phyloP scores from a whole-genome alignment of 1,139 yeast genomes.

The Debaryomyces sp. region DNA sequence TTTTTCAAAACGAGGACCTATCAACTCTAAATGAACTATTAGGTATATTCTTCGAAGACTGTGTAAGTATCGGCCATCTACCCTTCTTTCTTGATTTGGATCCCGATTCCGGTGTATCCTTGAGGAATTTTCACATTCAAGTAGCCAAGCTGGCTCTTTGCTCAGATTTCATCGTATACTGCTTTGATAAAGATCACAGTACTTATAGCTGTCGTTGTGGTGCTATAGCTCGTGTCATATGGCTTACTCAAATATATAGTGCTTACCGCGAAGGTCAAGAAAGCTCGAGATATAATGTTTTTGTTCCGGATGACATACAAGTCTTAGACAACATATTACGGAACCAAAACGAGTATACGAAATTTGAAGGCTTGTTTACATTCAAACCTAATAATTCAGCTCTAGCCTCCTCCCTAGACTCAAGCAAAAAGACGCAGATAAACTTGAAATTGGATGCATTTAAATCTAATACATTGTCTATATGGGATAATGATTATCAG shows the following conservation, averaged over 20 bases:
- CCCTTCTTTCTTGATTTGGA: constrained; percentile 61
- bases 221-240: constrained; percentile 51
- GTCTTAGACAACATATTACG: not conserved
- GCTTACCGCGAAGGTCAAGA: constrained; percentile 17
- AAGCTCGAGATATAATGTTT: constrained; percentile 18
- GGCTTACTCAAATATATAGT: constrained; percentile 54
- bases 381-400: constrained; percentile 4
- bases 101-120: constrained; percentile 68
- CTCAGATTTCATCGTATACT: constrained; percentile 70
- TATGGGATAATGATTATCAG: constrained; percentile 73
- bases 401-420: constrained; percentile 6
- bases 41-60: constrained; percentile 42
- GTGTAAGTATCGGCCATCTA: constrained; percentile 42
- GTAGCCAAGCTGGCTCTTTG: constrained; percentile 68
- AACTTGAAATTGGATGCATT: constrained; percentile 16
- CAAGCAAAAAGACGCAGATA: constrained; percentile 24
- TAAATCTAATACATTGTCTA: constrained; percentile 30
- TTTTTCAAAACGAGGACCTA: constrained; percentile 16
- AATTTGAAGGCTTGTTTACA: constrained; percentile 4
- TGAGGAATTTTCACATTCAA: constrained; percentile 78
- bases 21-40: constrained; percentile 13
- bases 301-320: constrained; percentile 11
- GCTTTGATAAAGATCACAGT: constrained; percentile 40
- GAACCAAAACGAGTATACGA: not conserved
- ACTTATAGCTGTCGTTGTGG: constrained; percentile 33